These are phyloP conservation scores for Porphyridium purpureum DNA, from an alignment of 23 red algal genomes.

Conservation along the genomic window DNA sequence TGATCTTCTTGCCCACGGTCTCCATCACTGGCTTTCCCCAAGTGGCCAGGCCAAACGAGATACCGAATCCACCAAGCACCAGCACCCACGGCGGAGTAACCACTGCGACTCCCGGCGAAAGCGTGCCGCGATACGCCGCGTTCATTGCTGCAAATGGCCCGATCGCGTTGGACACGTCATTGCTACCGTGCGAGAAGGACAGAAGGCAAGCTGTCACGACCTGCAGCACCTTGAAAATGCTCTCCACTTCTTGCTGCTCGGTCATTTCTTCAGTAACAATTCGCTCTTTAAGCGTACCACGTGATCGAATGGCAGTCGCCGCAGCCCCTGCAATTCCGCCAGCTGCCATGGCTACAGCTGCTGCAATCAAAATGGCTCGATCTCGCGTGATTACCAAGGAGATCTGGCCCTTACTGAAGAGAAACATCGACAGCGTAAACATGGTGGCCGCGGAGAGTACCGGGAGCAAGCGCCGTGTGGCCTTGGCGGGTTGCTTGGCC, in stretches of 20 bases:
- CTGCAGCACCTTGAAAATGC: slow-evolving; percentile 88
- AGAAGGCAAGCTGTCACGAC: slow-evolving; percentile 81
- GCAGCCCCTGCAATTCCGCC: slow-evolving; percentile 40
- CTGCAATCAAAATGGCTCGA: slow-evolving; percentile 25
- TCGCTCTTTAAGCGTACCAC: slow-evolving; percentile 9
- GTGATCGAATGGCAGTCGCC: slow-evolving; percentile 32
- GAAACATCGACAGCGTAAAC: slow-evolving; percentile 66
- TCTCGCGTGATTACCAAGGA: slow-evolving; percentile 7
- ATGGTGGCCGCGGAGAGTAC: slow-evolving; percentile 33
- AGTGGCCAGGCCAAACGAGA: slow-evolving; percentile 45
- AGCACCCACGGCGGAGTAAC: slow-evolving; percentile 71
- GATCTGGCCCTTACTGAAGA: slow-evolving; percentile 32
- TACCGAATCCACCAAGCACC: slow-evolving; percentile 70
- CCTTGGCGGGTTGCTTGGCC: slow-evolving; percentile 33
- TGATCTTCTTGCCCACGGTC: slow-evolving; percentile 93
- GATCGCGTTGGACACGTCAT: slow-evolving; percentile 96
- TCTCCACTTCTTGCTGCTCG: slow-evolving; percentile 73
- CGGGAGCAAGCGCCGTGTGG: slow-evolving; percentile 62
- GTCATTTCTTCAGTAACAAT: slow-evolving; percentile 3
- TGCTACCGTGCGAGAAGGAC: slow-evolving; percentile 88
- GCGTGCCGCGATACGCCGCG: slow-evolving; percentile 51
- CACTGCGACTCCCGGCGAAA: slow-evolving; percentile 10
- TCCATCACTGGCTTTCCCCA: slow-evolving; percentile 95
- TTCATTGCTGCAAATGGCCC: slow-evolving; percentile 90
- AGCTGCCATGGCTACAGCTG: slow-evolving; percentile 31